Conservation (phyloP, 2,329 filamentous ascomycete species). For the Cercospora zeae-maydis region DNA sequence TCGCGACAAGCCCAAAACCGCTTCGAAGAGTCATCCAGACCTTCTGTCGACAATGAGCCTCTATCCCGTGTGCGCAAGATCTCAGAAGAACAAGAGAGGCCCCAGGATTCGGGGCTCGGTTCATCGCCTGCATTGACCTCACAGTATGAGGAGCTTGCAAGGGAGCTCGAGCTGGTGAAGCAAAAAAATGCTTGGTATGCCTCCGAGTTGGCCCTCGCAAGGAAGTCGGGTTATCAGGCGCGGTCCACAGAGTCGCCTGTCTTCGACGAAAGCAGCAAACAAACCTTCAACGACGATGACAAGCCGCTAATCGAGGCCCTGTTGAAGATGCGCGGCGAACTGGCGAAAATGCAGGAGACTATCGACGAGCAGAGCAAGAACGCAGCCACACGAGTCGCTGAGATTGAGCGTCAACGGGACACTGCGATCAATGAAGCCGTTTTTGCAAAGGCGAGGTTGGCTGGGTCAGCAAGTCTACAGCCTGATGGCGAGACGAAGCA, state of each 20-base stretch:
- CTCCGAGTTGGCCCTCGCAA: slow-evolving; percentile 86
- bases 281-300: slow-evolving; percentile 87
- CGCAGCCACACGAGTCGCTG: slow-evolving; percentile 84
- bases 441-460: slow-evolving; percentile 89
- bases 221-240: slow-evolving; percentile 81
- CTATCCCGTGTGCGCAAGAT: slow-evolving; percentile 29
- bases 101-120: slow-evolving; percentile 58
- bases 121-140: slow-evolving; percentile 59
- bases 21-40: slow-evolving; percentile 25
- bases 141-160: slow-evolving; percentile 70
- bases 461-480: slow-evolving; percentile 63
- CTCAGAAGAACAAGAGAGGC: slow-evolving; percentile 45
- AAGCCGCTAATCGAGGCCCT: slow-evolving; percentile 88
- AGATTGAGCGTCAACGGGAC: slow-evolving; percentile 91
- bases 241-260: slow-evolving; percentile 57
- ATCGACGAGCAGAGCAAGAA: slow-evolving; percentile 83
- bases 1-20: slow-evolving; percentile 17
- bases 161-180: slow-evolving; percentile 80
- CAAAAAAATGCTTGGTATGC: slow-evolving; percentile 96
- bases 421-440: slow-evolving; percentile 91
- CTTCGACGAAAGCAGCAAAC: slow-evolving; percentile 70
- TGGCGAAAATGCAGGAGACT: slow-evolving; percentile 82
- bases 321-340: slow-evolving; percentile 82
- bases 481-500: slow-evolving; percentile 51
- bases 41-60: slow-evolving; percentile 28